Conservation (phyloP, 148 eudicot genomes). For the Fagopyrum tataricum region DNA sequence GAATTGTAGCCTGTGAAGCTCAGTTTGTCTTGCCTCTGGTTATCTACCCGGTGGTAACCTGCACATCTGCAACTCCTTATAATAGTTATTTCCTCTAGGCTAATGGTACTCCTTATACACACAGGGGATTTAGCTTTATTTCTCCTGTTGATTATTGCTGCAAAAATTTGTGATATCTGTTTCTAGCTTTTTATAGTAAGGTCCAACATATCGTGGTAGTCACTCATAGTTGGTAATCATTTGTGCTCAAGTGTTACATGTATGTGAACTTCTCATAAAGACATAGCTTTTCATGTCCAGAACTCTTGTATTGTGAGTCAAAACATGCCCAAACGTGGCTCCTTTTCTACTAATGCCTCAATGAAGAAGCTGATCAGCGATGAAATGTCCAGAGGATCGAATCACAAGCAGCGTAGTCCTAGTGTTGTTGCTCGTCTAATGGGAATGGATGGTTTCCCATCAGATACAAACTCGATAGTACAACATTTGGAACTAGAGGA, state of each 20-base stretch:
- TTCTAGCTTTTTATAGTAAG: not conserved
- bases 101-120: no score
- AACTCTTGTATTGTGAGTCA: constrained; percentile 27
- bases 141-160: not conserved
- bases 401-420: constrained; percentile 48
- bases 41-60: no score
- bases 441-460: constrained; percentile 80
- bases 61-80: no score
- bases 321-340: constrained; percentile 35
- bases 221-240: not conserved
- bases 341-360: constrained; percentile 46
- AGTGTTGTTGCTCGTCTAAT: constrained; percentile 85
- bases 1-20: not conserved
- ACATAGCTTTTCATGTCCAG: constrained; percentile 20
- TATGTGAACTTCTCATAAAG: not conserved
- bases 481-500: constrained; percentile 28
- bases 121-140: not conserved
- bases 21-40: no score
- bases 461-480: constrained; percentile 30
- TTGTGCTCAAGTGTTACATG: not conserved
- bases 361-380: constrained; percentile 70
- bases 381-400: constrained; percentile 51
- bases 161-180: not conserved
- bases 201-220: not conserved
- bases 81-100: no score